A percentile compares a stretch with the other conserved stretches of the same genome.
Conservation (phyloP, 1,139 yeast genomes). For the Yarrowia galli region DNA sequence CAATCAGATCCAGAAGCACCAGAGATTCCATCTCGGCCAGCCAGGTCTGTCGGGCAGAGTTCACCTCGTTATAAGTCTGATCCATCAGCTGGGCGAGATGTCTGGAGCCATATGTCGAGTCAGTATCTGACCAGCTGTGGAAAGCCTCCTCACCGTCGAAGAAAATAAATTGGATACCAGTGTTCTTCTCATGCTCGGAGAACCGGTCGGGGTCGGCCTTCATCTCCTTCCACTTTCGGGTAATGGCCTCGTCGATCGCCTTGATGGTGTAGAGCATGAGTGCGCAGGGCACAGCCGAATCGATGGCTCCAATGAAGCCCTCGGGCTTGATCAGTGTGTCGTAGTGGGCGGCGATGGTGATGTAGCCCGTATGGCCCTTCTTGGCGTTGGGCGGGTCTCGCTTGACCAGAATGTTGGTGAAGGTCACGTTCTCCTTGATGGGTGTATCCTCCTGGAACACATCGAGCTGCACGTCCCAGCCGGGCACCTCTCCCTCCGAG, state of each 20-base stretch:
- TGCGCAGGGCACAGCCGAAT: slow-evolving; percentile 65
- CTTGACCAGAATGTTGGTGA: slow-evolving; percentile 57
- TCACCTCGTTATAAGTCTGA: slow-evolving; percentile 34
- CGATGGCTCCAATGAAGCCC: slow-evolving; percentile 68
- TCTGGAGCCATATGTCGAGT: slow-evolving; percentile 63
- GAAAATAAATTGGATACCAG: slow-evolving; percentile 59
- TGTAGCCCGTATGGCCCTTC: slow-evolving; percentile 47
- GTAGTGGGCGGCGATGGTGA: slow-evolving; percentile 62
- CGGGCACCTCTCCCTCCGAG: slow-evolving; percentile 44
- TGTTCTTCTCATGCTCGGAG: slow-evolving; percentile 42
- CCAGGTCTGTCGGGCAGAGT: slow-evolving; percentile 42
- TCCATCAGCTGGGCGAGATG: slow-evolving; percentile 57
- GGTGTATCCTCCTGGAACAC: slow-evolving; percentile 54
- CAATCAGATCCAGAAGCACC: slow-evolving; percentile 60
- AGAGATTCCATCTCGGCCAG: slow-evolving; percentile 54
- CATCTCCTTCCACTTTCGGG: slow-evolving; percentile 45
- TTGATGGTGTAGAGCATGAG: slow-evolving; percentile 57
- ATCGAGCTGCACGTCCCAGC: slow-evolving; percentile 56
- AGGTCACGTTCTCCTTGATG: slow-evolving; percentile 50
- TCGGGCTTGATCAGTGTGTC: slow-evolving; percentile 59
- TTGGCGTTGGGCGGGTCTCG: slow-evolving; percentile 46
- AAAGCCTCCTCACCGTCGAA: slow-evolving; percentile 69
- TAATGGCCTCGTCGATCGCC: slow-evolving; percentile 48
- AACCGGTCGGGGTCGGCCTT: slow-evolving; percentile 32
- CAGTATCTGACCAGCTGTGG: slow-evolving; percentile 57